These are phyloP conservation scores for Heliocybe sulcata DNA, from an alignment of 1,284 basidiomycete species.

Conservation along the genomic window DNA sequence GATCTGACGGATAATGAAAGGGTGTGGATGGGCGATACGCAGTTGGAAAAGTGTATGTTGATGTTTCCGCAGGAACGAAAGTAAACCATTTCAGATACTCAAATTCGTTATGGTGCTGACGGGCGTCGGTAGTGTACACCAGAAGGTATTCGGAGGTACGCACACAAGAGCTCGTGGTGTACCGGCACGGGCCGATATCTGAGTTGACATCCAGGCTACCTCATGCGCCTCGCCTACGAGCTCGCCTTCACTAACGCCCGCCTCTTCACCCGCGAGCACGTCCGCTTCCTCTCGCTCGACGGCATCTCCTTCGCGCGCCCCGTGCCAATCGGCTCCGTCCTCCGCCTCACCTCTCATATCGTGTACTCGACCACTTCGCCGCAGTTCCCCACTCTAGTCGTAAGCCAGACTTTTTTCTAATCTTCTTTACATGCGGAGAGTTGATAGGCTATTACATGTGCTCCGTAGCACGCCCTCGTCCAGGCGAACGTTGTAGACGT, in stretches of 20 bases:
- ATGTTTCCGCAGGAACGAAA: slow-evolving; percentile 88
- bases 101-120: background rate
- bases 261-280: slow-evolving; percentile 60
- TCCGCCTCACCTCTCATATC: slow-evolving; percentile 64
- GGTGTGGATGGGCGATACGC: slow-evolving; percentile 63
- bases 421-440: slow-evolving; percentile 6
- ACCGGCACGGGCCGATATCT: background rate
- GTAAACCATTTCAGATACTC: slow-evolving; percentile 27
- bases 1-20: slow-evolving; percentile 28
- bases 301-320: slow-evolving; percentile 76
- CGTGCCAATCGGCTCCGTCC: slow-evolving; percentile 76
- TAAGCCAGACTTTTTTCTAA: slow-evolving; percentile 20
- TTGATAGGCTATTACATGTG: background rate
- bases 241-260: slow-evolving; percentile 71
- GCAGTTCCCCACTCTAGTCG: slow-evolving; percentile 42
- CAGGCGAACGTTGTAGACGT: slow-evolving; percentile 74
- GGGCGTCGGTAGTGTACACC: slow-evolving; percentile 48
- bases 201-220: slow-evolving; percentile 35
- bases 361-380: slow-evolving; percentile 42
- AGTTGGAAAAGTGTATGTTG: slow-evolving; percentile 60
- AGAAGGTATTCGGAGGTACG: slow-evolving; percentile 71
- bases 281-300: slow-evolving; percentile 73
- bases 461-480: slow-evolving; percentile 64
- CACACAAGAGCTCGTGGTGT: background rate
- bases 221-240: slow-evolving; percentile 68